Base-by-base conservation (phyloP, 768 basidiomycete genomes). In the Hygrocybe coccinea region DNA sequence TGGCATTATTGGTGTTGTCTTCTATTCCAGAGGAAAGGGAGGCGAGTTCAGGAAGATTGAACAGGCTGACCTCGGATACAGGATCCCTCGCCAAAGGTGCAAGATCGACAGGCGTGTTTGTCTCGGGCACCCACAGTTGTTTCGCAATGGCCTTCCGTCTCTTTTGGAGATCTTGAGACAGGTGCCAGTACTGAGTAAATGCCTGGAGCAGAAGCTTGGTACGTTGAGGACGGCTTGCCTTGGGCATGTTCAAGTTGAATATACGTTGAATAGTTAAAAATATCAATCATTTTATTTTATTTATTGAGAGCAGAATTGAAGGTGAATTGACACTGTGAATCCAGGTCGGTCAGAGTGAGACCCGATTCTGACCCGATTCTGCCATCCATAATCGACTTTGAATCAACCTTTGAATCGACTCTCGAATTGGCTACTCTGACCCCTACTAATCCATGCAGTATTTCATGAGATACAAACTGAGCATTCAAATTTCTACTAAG, bases 81-180 rank as follows among this genome's bases (percentile, higher is more conserved):
- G 29, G 29, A 29, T 4, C 29, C 29, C 8, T 29, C 8, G 29
- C 29, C 8, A 8, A 29, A 8, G 3, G 29, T 29, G 29, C 29
- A 29, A 29, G 29, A 29, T 29, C 29, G 8, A 29, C 8, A 29
- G 39, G 39, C 19, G 39, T 41, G 39, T 41, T 14, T 5, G 14
- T 19, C 15, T 41, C 39, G 19, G 14, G 14, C 15, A 19, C 15
- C 5, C 5, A 5, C 19, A 15, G 10, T 41, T 41, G 39, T 41
- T 19, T 15, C 10, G 19, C 19, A 14, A 41, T 15, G 39, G 39
- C 14, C 5, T 67, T 66, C 11, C 39, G 11, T 41, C 19, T 14
- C 39, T 41, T 41, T 19, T 10, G 5, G 39, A 41, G 39, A 41
- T 41, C 39, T 41, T 41, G 39, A 19, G 15, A 41, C 15, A 41